phyloP scores from a whole-genome alignment of 352 stramenopile species.

The Saprolegnia diclina region DNA sequence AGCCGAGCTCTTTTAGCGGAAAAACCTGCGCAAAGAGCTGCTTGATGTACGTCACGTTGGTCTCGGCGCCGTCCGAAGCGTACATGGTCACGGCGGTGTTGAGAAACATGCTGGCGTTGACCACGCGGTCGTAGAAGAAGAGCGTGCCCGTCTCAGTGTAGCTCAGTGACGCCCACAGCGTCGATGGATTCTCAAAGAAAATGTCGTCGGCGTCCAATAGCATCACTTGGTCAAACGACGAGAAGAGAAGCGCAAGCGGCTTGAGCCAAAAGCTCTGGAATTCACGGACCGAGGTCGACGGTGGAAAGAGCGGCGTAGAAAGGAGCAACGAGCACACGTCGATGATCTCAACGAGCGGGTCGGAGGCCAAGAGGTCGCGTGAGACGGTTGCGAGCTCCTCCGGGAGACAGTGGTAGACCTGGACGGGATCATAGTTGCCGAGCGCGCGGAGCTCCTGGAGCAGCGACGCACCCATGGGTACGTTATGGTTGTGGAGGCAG shows the following conservation, averaged over 20 bases:
- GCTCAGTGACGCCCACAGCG: conserved; percentile 43
- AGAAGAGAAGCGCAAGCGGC: conserved; percentile 49
- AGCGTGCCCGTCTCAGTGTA: conserved; percentile 51
- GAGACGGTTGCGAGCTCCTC: conserved; percentile 32
- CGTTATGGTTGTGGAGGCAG: conserved; percentile 32
- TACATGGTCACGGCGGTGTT: neutral
- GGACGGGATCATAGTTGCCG: conserved; percentile 37
- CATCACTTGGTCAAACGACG: conserved; percentile 65
- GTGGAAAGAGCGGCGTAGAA: conserved; percentile 19
- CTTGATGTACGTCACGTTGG: neutral
- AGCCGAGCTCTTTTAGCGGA: neutral
- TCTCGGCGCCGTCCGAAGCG: neutral
- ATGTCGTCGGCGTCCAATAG: conserved; percentile 65
- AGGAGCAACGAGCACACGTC: conserved; percentile 38
- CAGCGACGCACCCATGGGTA: conserved; percentile 39
- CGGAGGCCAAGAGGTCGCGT: conserved; percentile 12
- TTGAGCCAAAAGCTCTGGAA: conserved; percentile 46
- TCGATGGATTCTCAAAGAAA: conserved; percentile 53
- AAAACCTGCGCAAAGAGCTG: neutral
- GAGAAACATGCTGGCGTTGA: conserved; percentile 34
- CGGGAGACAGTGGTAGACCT: conserved; percentile 36
- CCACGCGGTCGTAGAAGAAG: conserved; percentile 64
- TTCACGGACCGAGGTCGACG: neutral
- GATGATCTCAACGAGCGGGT: conserved; percentile 35
- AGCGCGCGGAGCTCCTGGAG: conserved; percentile 36